phyloP scores from a whole-genome alignment of 73 alveolate species.

The Tetrahymena elliotti region DNA sequence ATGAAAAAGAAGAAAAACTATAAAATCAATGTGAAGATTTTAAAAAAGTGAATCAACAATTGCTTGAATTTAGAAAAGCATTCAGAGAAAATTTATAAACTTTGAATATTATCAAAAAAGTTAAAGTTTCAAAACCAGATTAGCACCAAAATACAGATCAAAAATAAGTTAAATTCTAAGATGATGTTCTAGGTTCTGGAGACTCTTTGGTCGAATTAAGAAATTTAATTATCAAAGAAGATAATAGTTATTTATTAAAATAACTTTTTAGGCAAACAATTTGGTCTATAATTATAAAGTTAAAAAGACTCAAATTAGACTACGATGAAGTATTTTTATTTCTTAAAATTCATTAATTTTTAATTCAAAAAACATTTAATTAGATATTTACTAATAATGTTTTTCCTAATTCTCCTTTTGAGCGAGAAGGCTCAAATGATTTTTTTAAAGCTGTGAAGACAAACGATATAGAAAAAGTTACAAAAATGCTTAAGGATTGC shows the following conservation, averaged over 20 bases:
- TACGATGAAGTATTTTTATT: background rate
- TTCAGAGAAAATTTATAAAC: background rate
- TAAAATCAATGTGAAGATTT: background rate
- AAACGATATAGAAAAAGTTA: slow-evolving; percentile 30
- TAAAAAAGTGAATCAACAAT: background rate
- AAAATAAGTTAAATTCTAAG: background rate
- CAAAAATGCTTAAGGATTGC: slow-evolving; percentile 14
- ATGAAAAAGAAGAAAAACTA: background rate
- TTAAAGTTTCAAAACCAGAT: background rate
- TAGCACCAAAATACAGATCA: background rate
- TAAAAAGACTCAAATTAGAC: background rate
- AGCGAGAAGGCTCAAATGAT: slow-evolving; percentile 12
- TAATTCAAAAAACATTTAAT: background rate
- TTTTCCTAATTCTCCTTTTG: slow-evolving; percentile 1
- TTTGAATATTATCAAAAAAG: background rate
- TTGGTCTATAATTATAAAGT: background rate
- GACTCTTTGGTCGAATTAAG: background rate
- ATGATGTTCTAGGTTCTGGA: background rate
- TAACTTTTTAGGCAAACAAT: background rate
- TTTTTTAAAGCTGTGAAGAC: slow-evolving; percentile 42
- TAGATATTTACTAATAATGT: background rate
- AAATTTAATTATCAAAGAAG: background rate
- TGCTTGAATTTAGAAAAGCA: background rate
- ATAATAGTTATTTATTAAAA: background rate
- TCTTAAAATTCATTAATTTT: background rate